Evolutionary conservation across 192 early-diverging fungal genomes (phyloP), one percentile per base, ranked within the genome.

Genomic region (Chytriomyces sp.): DNA sequence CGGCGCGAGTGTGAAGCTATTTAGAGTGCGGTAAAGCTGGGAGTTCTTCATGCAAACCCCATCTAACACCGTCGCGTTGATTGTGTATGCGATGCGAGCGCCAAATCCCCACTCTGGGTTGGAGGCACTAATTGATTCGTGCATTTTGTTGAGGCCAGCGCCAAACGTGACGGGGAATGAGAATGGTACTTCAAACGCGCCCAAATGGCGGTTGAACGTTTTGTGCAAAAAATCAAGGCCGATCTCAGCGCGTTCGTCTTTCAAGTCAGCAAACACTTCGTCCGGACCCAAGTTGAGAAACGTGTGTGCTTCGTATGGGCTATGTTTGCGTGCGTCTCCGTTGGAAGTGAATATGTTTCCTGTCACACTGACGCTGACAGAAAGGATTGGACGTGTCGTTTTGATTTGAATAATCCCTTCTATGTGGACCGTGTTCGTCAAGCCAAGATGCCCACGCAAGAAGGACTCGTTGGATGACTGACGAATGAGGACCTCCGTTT

Each of bases 101-200:
- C 73, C 73, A 56, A 74, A 74, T n/a, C 73, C 73, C 73, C 73
- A 74, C 52, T 74, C 73, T 6, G 73, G 73, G 40, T 74, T 74
- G 5, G 73, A 74, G 4, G 73, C 73, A 5, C n/a, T 36, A 26
- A 74, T 58, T 31, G 63, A 66, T 12, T 52, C 52, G 39, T 74
- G 63, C 17, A 74, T 52, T 40, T 64, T 64, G 54, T 58, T 54
- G 1, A 44, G 8, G 7, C 56, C 33, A 25, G 30, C 55, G 26
- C 53, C 26, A 12, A 32, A 54, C 36, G 41, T 56, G 49, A 55
- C 64, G 5, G 61, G 73, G 52, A 74, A 74, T 10, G 8, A 26
- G 64, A 74, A 74, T 1, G 62, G 62, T 30, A 66, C 55, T n/a
- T 64, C 60, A 40, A 49, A 59, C 3, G 10, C 10, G 4, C 60